Conservation (phyloP, 2,329 filamentous ascomycete species). For the Neurospora sp. region DNA sequence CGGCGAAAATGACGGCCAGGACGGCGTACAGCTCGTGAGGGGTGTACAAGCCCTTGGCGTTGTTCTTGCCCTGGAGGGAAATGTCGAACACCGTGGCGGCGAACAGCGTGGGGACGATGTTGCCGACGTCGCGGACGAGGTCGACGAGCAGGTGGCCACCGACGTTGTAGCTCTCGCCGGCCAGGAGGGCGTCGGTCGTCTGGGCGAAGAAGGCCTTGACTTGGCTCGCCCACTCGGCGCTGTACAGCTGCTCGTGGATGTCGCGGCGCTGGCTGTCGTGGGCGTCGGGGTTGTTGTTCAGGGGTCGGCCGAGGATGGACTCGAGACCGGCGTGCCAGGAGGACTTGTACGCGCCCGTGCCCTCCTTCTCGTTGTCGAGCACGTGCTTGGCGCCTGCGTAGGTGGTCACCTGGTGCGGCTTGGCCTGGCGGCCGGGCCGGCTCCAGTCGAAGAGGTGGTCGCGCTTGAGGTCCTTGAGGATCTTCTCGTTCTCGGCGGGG, state of each 20-base stretch:
- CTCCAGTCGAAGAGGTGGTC: constrained; percentile 61
- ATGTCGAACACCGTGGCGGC: constrained; percentile 53
- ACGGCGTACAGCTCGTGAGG: constrained; percentile 50
- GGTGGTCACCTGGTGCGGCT: constrained; percentile 46
- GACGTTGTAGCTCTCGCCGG: constrained; percentile 55
- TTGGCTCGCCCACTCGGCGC: constrained; percentile 49
- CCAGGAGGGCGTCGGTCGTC: constrained; percentile 50
- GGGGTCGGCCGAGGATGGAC: constrained; percentile 50
- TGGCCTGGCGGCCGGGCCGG: constrained; percentile 41
- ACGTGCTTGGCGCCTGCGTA: constrained; percentile 52
- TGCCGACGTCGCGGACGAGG: constrained; percentile 59
- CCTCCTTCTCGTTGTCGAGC: constrained; percentile 42
- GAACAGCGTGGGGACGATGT: constrained; percentile 55
- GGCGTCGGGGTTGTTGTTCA: constrained; percentile 32
- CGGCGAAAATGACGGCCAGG: constrained; percentile 54
- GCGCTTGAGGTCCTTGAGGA: constrained; percentile 57
- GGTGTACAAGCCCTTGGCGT: constrained; percentile 47
- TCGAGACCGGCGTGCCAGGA: constrained; percentile 54
- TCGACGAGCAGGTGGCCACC: constrained; percentile 56
- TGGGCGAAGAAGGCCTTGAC: constrained; percentile 59
- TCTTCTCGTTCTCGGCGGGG: constrained; percentile 61
- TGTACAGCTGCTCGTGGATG: constrained; percentile 48
- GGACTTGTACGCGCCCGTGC: constrained; percentile 40
- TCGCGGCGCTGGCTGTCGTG: constrained; percentile 41
- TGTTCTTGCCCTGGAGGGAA: constrained; percentile 52